Conservation (phyloP, 2,329 filamentous ascomycete genomes). For the Clonostachys byssicola region DNA sequence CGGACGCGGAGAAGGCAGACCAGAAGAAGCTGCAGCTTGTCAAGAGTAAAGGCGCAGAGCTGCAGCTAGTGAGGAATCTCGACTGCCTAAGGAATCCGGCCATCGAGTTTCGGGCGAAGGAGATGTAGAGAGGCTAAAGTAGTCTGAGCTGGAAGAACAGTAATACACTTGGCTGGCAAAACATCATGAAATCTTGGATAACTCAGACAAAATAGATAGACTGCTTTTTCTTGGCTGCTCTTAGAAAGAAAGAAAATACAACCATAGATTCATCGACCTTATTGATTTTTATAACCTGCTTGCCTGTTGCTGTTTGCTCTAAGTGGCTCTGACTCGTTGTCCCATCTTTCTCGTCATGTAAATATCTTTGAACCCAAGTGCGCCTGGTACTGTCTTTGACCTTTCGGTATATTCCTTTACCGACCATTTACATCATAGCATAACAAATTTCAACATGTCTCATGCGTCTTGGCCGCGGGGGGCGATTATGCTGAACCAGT, state of each 20-base stretch:
- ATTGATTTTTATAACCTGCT: neutral
- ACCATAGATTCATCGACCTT: too few relatives aligned
- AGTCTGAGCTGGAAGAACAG: neutral
- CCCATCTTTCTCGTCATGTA: too few relatives aligned
- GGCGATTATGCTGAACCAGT: slow-evolving; percentile 48
- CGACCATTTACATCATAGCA: too few relatives aligned
- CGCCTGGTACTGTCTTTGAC: too few relatives aligned
- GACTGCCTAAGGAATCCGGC: slow-evolving; percentile 63
- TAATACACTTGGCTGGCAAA: neutral
- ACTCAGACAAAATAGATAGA: too few relatives aligned
- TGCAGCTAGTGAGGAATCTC: slow-evolving; percentile 75
- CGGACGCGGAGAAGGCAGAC: slow-evolving; percentile 37
- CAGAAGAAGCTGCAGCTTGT: slow-evolving; percentile 61
- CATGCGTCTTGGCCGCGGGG: too few relatives aligned
- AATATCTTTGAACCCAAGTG: too few relatives aligned
- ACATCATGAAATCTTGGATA: neutral
- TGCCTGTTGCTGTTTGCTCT: too few relatives aligned
- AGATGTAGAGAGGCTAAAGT: slow-evolving; percentile 25
- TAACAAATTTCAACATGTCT: too few relatives aligned
- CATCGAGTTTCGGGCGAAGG: slow-evolving; percentile 56
- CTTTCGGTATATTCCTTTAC: too few relatives aligned
- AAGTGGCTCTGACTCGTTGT: too few relatives aligned
- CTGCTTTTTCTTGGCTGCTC: too few relatives aligned
- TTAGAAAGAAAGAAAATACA: neutral
- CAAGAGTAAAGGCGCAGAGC: slow-evolving; percentile 80